phyloP scores from a whole-genome alignment of 1,284 basidiomycete genomes.

The Irpex sp. region DNA sequence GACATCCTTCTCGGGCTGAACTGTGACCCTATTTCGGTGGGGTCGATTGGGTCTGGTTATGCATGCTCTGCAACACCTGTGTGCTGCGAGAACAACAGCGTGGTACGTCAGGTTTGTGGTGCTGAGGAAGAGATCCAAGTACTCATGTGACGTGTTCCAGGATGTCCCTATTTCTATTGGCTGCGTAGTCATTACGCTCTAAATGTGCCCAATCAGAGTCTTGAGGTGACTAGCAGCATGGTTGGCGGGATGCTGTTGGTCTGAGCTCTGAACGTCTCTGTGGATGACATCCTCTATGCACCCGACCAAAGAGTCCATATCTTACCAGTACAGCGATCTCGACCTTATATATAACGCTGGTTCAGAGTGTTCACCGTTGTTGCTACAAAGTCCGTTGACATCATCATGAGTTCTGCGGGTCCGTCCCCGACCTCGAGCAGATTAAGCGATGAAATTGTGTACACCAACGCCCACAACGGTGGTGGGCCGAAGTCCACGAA shows the following conservation, averaged over 20 bases:
- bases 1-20: conserved; percentile 15
- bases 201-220: no score
- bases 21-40: conserved; percentile 19
- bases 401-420: neutral
- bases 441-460: neutral
- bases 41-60: conserved; percentile 14
- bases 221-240: no score
- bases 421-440: neutral
- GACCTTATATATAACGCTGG: no score
- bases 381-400: no score
- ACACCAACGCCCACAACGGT: neutral
- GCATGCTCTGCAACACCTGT: conserved; percentile 15
- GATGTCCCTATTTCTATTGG: conserved; percentile 18
- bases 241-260: no score
- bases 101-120: conserved; percentile 8
- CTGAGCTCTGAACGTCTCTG: no score
- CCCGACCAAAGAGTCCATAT: no score
- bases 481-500: neutral
- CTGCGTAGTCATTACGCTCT: conserved; percentile 17
- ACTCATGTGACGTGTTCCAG: neutral
- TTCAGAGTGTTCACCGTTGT: no score
- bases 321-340: no score
- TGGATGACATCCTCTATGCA: no score
- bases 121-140: no score
- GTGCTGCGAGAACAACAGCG: conserved; percentile 22